Evolutionary conservation across 2,329 filamentous ascomycete species (phyloP).

Genomic region (Orbilia javanica): DNA sequence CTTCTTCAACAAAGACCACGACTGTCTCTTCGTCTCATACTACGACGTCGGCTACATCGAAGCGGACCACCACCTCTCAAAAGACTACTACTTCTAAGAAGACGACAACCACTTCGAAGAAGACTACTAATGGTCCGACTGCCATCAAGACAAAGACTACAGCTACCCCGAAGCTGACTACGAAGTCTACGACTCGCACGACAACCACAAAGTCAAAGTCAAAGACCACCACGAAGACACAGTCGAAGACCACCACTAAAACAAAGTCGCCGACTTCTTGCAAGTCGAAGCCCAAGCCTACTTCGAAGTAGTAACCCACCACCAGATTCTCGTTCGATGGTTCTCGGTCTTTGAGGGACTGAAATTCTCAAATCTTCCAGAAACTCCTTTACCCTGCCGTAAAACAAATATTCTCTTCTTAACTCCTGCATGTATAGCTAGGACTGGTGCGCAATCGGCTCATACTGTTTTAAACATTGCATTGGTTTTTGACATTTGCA

Average conservation of each 20-base stretch:
- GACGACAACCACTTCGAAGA: not conserved
- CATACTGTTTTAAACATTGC: slow-evolving; percentile 7
- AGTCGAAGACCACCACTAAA: slow-evolving; percentile 5
- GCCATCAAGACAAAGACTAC: not conserved
- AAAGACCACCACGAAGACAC: slow-evolving; percentile 1
- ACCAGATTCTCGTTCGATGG: not conserved
- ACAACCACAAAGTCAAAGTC: not conserved
- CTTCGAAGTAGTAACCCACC: not conserved
- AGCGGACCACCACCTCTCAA: not conserved
- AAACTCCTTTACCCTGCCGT: not conserved
- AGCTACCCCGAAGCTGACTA: not conserved
- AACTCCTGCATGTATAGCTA: not conserved
- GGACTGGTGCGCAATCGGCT: not conserved
- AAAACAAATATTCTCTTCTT: slow-evolving; percentile 1
- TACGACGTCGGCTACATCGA: not conserved
- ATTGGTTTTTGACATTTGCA: not conserved
- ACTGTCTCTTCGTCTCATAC: not conserved
- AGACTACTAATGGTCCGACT: not conserved
- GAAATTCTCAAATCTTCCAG: not conserved
- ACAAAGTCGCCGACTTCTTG: not conserved
- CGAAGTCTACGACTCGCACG: not conserved
- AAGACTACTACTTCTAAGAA: not conserved
- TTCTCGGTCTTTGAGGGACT: not conserved
- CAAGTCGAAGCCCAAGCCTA: slow-evolving; percentile 15
- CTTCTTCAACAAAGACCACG: not conserved